Evolutionary conservation across 805 yeast genomes (phyloP).

Genomic region (Tetrapisispora nanseiensis): DNA sequence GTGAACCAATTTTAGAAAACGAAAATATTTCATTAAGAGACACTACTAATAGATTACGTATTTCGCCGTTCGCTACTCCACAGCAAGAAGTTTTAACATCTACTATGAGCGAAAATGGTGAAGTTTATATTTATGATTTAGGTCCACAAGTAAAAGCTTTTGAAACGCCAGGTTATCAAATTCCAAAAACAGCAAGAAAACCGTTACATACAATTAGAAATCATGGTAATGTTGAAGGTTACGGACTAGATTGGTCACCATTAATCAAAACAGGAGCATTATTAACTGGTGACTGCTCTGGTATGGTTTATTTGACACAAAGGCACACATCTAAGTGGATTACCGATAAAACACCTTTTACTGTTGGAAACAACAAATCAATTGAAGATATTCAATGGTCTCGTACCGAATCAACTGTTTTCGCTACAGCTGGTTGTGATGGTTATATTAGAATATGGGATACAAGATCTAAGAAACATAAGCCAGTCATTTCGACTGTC

Average conservation of each 20-base stretch:
- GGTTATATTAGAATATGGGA: slow-evolving; percentile 90
- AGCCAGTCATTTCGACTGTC: slow-evolving; percentile 75
- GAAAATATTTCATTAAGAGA: slow-evolving; percentile 67
- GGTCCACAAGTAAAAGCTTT: slow-evolving; percentile 73
- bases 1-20: slow-evolving; percentile 81
- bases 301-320: slow-evolving; percentile 68
- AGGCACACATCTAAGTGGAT: slow-evolving; percentile 73
- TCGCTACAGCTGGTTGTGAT: slow-evolving; percentile 90
- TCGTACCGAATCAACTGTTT: slow-evolving; percentile 81
- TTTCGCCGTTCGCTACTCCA: slow-evolving; percentile 61
- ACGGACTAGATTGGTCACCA: slow-evolving; percentile 96
- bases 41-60: slow-evolving; percentile 84
- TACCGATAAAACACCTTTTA: slow-evolving; percentile 75
- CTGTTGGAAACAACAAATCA: slow-evolving; percentile 53
- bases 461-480: slow-evolving; percentile 83
- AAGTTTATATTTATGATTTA: slow-evolving; percentile 75
- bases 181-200: slow-evolving; percentile 67
- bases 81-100: slow-evolving; percentile 76
- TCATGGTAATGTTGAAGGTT: slow-evolving; percentile 96
- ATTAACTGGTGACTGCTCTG: slow-evolving; percentile 81
- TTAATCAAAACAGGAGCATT: slow-evolving; percentile 67
- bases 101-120: slow-evolving; percentile 82
- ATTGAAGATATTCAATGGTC: slow-evolving; percentile 98
- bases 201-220: slow-evolving; percentile 72
- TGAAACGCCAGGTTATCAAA: slow-evolving; percentile 75